These are phyloP conservation scores for Globisporangium irregulare DNA, from an alignment of 352 stramenopile species.

Conservation along the genomic window DNA sequence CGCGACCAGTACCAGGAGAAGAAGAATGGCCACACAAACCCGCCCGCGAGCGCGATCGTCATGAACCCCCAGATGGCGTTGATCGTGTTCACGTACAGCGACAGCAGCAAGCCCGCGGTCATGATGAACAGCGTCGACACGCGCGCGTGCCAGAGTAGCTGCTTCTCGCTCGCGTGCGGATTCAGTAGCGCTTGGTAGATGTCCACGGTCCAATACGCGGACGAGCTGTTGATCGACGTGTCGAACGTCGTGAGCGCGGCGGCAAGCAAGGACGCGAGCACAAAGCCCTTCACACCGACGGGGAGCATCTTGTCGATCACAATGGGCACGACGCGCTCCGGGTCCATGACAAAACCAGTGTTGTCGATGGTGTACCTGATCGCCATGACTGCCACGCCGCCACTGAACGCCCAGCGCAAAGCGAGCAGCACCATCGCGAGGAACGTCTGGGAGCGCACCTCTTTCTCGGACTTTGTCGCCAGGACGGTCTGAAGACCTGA, in stretches of 20 bases:
- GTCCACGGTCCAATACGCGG: conserved; percentile 80
- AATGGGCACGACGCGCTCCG: conserved; percentile 68
- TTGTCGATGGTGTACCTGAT: conserved; percentile 64
- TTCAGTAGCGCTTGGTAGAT: conserved; percentile 77
- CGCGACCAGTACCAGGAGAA: conserved; percentile 81
- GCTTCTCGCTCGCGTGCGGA: conserved; percentile 43
- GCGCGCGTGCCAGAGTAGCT: conserved; percentile 66
- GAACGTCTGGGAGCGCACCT: conserved; percentile 76
- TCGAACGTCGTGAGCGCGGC: conserved; percentile 80
- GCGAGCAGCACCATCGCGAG: conserved; percentile 70
- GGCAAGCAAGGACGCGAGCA: conserved; percentile 64
- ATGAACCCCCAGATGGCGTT: conserved; percentile 84
- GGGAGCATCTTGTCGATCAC: conserved; percentile 78
- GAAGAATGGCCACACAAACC: conserved; percentile 73
- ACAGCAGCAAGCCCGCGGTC: conserved; percentile 53
- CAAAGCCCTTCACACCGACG: conserved; percentile 57
- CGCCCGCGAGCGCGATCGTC: conserved; percentile 66
- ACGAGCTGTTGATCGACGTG: conserved; percentile 75
- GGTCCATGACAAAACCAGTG: conserved; percentile 46
- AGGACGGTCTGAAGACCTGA: conserved; percentile 70
- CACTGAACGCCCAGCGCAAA: conserved; percentile 76
- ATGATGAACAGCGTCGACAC: conserved; percentile 59
- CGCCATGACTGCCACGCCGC: conserved; percentile 61
- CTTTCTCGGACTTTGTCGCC: conserved; percentile 75
- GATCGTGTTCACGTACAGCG: conserved; percentile 68